Evolutionary conservation across 495 filamentous ascomycete genomes (phyloP).

Genomic region (Cairneyella variabilis): DNA sequence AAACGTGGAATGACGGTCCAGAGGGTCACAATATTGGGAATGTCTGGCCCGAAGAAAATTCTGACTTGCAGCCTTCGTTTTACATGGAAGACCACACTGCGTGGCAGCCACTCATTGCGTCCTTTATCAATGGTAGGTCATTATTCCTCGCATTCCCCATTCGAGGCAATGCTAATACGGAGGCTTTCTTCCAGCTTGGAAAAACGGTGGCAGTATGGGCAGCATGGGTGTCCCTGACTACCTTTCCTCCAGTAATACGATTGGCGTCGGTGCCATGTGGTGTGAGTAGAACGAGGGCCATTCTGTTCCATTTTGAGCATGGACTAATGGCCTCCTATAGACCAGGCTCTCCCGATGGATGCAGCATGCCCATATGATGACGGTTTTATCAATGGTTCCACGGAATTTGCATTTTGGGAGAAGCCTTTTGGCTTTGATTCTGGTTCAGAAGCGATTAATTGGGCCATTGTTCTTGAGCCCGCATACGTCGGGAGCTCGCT

Average conservation of each 20-base stretch:
- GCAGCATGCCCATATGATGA: constrained; percentile 1
- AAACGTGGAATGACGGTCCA: constrained; percentile 23
- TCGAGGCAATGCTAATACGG: too few species aligned
- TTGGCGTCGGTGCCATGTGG: constrained; percentile 5
- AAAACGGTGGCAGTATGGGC: constrained; percentile 3
- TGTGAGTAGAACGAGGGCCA: too few species aligned
- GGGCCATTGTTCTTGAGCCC: not conserved
- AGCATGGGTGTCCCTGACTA: not conserved
- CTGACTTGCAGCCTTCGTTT: not conserved
- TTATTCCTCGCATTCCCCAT: too few species aligned
- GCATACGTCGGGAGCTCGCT: too few species aligned
- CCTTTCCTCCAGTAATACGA: not conserved
- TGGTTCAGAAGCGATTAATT: constrained; percentile 4
- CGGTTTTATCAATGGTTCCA: not conserved
- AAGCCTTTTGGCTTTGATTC: constrained; percentile 2
- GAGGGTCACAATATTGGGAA: constrained; percentile 36
- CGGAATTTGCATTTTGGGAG: not conserved
- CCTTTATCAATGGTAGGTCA: too few species aligned
- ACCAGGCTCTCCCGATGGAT: not conserved
- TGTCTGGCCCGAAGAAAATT: constrained; percentile 25
- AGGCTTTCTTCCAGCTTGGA: constrained; percentile 24
- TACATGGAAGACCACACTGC: constrained; percentile 15
- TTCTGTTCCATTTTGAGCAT: too few species aligned
- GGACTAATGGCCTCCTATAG: too few species aligned
- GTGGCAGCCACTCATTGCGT: constrained; percentile 24